Conservation (phyloP, 805 yeast genomes). For the Vanderwaltozyma tropicalis region DNA sequence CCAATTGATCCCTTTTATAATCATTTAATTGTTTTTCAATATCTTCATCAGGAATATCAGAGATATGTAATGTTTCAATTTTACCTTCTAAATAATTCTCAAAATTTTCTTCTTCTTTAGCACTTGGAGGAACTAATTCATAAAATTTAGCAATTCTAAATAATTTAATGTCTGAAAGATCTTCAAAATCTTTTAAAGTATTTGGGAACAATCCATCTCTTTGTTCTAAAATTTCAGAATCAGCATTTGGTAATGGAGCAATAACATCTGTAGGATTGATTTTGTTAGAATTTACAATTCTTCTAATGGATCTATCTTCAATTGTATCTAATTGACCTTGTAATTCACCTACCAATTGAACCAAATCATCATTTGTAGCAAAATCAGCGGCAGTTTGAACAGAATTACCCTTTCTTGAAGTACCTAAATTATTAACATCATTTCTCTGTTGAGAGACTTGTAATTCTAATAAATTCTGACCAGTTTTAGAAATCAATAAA, state of each 20-base stretch:
- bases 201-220: slow-evolving; percentile 39
- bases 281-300: slow-evolving; percentile 55
- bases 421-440: slow-evolving; percentile 26
- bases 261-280: slow-evolving; percentile 33
- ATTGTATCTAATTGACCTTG: slow-evolving; percentile 75
- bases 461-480: slow-evolving; percentile 61
- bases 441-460: slow-evolving; percentile 48
- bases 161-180: slow-evolving; percentile 36
- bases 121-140: slow-evolving; percentile 61
- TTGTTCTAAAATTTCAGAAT: slow-evolving; percentile 44
- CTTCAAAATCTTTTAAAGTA: slow-evolving; percentile 43
- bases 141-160: slow-evolving; percentile 58
- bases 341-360: slow-evolving; percentile 77
- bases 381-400: slow-evolving; percentile 41
- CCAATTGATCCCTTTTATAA: slow-evolving; percentile 38
- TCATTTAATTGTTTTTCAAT: slow-evolving; percentile 21
- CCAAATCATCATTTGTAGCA: slow-evolving; percentile 74
- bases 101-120: slow-evolving; percentile 42
- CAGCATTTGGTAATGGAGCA: slow-evolving; percentile 69
- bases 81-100: slow-evolving; percentile 45
- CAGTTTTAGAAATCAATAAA: slow-evolving; percentile 59
- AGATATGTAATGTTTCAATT: slow-evolving; percentile 31
- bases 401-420: slow-evolving; percentile 2
- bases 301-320: slow-evolving; percentile 66
- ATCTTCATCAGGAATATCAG: slow-evolving; percentile 26